phyloP scores from a whole-genome alignment of 345 rosid genomes.

The Viola odorata region DNA sequence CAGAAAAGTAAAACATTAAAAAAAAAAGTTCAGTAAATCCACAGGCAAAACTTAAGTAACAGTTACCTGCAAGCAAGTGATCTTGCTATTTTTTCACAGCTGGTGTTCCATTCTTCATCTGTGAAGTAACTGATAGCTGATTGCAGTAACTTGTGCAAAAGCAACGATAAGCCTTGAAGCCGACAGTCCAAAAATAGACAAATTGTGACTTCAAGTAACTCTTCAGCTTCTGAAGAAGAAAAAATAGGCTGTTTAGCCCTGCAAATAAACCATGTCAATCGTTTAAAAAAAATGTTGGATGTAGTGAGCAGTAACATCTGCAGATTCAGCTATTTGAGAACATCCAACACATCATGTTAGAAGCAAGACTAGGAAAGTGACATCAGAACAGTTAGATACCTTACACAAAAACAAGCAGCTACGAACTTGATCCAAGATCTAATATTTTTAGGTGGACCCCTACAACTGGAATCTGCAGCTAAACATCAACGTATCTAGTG shows the following conservation, averaged over 20 bases:
- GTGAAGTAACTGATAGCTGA: constrained; percentile 53
- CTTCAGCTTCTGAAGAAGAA: constrained; percentile 51
- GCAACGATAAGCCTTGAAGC: constrained; percentile 55
- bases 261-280: constrained; percentile 13
- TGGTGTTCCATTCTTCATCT: constrained; percentile 68
- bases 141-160: constrained; percentile 41
- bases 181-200: constrained; percentile 53
- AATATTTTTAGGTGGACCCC: constrained; percentile 64
- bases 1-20: too few species aligned
- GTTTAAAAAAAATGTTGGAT: neutral
- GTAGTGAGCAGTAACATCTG: constrained; percentile 1
- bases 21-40: too few species aligned
- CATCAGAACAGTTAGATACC: constrained; percentile 33
- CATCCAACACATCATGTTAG: neutral
- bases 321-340: constrained; percentile 1
- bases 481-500: constrained; percentile 14
- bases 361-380: neutral
- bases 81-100: constrained; percentile 56
- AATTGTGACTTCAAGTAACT: constrained; percentile 43
- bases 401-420: constrained; percentile 48
- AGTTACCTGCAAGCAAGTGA: constrained; percentile 64
- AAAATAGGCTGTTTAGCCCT: constrained; percentile 49
- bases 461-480: constrained; percentile 41
- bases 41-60: too few species aligned
- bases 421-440: constrained; percentile 60